Conservation (phyloP, 768 basidiomycete species). For the Crassisporium funariophilum region DNA sequence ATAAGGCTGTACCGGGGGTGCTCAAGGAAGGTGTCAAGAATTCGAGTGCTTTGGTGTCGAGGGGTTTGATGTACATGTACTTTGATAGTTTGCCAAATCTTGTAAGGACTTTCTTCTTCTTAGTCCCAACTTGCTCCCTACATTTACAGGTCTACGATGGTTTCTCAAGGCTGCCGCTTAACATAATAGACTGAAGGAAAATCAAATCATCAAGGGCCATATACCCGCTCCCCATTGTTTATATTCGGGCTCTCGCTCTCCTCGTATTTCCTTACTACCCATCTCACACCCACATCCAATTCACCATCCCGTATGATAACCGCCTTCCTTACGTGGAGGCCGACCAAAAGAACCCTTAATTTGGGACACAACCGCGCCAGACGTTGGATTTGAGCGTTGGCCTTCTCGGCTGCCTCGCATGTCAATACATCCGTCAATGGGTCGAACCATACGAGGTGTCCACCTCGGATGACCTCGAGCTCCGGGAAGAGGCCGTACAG, state of each 20-base stretch:
- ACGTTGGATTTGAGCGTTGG: neutral
- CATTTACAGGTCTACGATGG: too few relatives aligned
- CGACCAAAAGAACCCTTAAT: slow-evolving; percentile 1
- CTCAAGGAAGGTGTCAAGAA: too few relatives aligned
- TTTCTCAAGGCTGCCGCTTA: too few relatives aligned
- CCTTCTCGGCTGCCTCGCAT: neutral
- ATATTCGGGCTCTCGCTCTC: neutral
- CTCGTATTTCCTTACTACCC: slow-evolving; percentile 2
- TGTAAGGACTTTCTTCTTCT: too few relatives aligned
- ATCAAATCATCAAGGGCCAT: too few relatives aligned
- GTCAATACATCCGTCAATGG: neutral
- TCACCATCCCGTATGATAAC: neutral
- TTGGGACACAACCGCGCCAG: slow-evolving; percentile 1
- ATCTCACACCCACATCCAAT: neutral
- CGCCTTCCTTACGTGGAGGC: neutral
- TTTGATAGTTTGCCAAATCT: too few relatives aligned
- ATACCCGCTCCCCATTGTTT: too few relatives aligned
- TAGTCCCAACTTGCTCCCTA: too few relatives aligned
- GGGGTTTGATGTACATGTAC: too few relatives aligned
- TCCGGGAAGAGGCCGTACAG: neutral
- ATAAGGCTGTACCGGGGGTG: too few relatives aligned
- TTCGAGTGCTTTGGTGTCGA: too few relatives aligned
- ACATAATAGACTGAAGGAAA: too few relatives aligned
- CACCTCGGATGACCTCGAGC: neutral
- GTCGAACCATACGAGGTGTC: neutral